Conservation (phyloP, 148 eudicot genomes). For the Rhododendron williamsianum region DNA sequence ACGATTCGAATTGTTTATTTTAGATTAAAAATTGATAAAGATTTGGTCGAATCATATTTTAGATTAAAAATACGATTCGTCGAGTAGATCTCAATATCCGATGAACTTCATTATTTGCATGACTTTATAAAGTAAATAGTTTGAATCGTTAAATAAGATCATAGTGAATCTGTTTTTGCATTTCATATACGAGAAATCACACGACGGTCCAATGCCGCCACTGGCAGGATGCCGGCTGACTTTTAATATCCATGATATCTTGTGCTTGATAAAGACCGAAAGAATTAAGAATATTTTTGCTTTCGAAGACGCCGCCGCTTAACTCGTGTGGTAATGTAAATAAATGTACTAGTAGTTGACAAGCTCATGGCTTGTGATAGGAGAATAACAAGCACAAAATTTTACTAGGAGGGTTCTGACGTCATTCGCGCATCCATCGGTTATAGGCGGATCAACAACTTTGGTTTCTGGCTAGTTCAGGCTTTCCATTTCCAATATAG, state of each 20-base stretch:
- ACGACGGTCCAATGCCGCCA: neutral
- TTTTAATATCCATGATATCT: neutral
- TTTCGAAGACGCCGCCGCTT: neutral
- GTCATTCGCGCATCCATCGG: neutral
- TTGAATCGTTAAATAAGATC: no score
- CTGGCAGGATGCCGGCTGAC: neutral
- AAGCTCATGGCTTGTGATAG: neutral
- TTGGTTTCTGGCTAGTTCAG: neutral
- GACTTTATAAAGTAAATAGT: neutral
- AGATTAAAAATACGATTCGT: neutral
- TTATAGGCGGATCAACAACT: no score
- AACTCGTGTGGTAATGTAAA: neutral
- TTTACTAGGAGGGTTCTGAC: neutral
- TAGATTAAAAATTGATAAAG: neutral
- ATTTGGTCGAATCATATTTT: neutral
- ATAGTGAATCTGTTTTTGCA: no score
- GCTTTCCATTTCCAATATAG: neutral
- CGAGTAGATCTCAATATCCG: neutral
- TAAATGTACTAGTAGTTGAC: neutral
- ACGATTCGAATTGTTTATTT: neutral
- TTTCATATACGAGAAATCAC: neutral
- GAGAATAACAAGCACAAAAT: neutral
- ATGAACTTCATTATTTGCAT: neutral
- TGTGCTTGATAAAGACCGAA: neutral
- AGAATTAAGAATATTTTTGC: neutral